Base-by-base conservation (phyloP, 2,329 filamentous ascomycete species). In the Pseudofabraea citricarpa region DNA sequence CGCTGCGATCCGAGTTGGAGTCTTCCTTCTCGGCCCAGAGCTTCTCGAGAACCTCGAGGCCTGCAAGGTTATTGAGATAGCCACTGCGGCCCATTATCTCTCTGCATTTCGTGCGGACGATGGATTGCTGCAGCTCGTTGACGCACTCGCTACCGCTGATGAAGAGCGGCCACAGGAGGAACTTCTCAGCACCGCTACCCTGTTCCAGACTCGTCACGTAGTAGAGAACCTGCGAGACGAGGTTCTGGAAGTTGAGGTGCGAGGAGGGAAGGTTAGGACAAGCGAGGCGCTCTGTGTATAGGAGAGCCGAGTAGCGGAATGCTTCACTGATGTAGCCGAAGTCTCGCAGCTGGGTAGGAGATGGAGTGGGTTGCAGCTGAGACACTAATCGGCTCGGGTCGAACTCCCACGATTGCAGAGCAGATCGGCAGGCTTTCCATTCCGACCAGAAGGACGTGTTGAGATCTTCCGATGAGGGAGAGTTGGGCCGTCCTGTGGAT, bases 141-240 rank as follows among this genome's bases (percentile, higher is more conserved):
- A 93, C 84, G 56, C 89, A 95, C 68, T 96, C 91, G 18, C 87
- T 90, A 16, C 90, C 90, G 1, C 85, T 83, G 41, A 96, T 85
- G 62, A 96, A 95, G 3, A 96, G 75, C 3, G 91, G 90, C 91
- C 90, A 96, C 7, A 96, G 78, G 8, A 96, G 69, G 62, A 95
- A 95, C 60, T 95, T 94, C 44, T 95, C 85, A 27, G 85, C 83
- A 37, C 74, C 77, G 56, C 78, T 81, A 31, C 77, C 85, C 3
- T 83, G 75, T 49, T 87, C 82, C 27, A 96, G 81, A 41, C 83
- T 83, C 6, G 83, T 85, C 44, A 93, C 87, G 65, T 94, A 91
- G 65, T 83, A 86, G 31, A 96, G 77, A 1, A 90, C 86, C 52
- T 88, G 83, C 58, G 81, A 81, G 43, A 95, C 90, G 16, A 94